Evolutionary conservation across 1,284 basidiomycete genomes (phyloP), one percentile per base, ranked within the genome.

Genomic region (Microbotryum violaceum): DNA sequence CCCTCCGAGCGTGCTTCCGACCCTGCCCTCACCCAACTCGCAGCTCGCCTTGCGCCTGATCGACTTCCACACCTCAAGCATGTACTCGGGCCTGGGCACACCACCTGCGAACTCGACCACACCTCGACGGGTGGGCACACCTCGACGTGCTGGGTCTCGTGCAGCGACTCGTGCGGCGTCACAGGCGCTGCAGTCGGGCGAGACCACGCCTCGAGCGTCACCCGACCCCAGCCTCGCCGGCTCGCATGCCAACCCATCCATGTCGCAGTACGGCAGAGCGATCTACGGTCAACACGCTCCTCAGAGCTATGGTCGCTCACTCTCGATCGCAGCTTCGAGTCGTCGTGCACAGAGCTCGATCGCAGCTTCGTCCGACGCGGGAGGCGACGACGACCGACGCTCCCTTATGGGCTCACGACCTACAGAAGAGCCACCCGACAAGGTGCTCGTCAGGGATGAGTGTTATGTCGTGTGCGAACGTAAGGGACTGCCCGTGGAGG

Each of bases 371-470:
- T 49, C 48, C 12, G 48, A 49, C 48, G 21, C 27, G 12, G 48
- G 27, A 14, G 48, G 27, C 48, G 48, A 23, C 27, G 48, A 12
- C 21, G 48, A 49, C 21, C 21, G 48, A 49, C 48, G 27, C 12
- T 42, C 37, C 37, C 14, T 42, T 10, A 16, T 42, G 37, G 37
- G 37, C 48, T 23, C 27, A 49, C 48, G 27, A 23, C 21, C 48
- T 6, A 27, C 48, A 5, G 27, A 21, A 23, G 48, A 27, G 21
- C 12, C 48, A 49, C 27, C 18, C 48, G 64, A 68, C 49, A 61
- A 58, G 56, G 51, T 62, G 4, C 60, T 68, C 31, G 67, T 68
- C 14, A 63, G 46, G 49, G 64, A 66, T 29, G 62, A 66, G 10
- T 55, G n/a, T 18, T 66, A 61, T 21, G 42, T 49, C 20, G 61